phyloP scores from a whole-genome alignment of 1,284 basidiomycete genomes.

The Pulveroboletus sp. region DNA sequence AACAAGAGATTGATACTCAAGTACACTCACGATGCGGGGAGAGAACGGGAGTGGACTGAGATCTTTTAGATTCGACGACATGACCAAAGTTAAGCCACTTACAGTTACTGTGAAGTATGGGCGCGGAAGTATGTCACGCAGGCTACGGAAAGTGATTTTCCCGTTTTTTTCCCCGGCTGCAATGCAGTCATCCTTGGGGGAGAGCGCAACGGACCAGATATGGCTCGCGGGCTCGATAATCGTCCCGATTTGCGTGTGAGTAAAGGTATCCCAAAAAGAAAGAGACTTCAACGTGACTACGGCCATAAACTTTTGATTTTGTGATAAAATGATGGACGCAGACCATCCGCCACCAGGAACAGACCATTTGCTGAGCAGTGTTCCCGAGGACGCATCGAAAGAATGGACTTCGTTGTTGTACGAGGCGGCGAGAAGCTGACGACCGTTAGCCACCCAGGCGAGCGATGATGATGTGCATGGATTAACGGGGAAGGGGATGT shows the following conservation, averaged over 20 bases:
- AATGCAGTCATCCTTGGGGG: neutral
- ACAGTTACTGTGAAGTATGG: neutral
- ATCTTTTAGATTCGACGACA: neutral
- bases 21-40: neutral
- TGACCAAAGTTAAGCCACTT: neutral
- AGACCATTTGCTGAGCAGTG: neutral
- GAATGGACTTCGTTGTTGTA: neutral
- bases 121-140: neutral
- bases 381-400: neutral
- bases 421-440: neutral
- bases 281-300: neutral
- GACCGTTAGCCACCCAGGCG: neutral
- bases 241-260: neutral
- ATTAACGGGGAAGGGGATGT: neutral
- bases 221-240: neutral
- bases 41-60: neutral
- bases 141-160: neutral
- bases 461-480: neutral
- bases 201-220: neutral
- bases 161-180: neutral
- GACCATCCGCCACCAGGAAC: neutral
- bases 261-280: constrained; percentile 1
- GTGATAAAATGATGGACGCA: neutral
- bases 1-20: neutral
- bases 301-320: neutral